Evolutionary conservation across 495 filamentous ascomycete genomes (phyloP).

Genomic region (Podospora pseudocomata): DNA sequence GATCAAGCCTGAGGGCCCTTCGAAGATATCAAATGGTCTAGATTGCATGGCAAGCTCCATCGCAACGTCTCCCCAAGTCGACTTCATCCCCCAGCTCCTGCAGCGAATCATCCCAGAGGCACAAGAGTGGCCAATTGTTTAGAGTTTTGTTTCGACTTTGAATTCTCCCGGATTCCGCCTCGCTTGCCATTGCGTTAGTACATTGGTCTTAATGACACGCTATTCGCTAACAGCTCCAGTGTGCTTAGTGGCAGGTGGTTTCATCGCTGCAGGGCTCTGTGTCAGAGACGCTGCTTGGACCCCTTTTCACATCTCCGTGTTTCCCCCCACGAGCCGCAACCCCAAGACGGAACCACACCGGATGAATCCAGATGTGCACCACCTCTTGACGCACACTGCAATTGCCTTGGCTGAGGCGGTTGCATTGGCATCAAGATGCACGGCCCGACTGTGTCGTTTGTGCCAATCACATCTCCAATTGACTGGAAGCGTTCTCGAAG

Average conservation of each 20-base stretch:
- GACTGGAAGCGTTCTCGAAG: not conserved
- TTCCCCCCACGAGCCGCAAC: constrained; percentile 12
- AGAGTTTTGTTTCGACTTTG: constrained; percentile 13
- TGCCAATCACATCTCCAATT: not conserved
- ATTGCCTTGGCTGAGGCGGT: not conserved
- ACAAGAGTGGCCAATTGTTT: not conserved
- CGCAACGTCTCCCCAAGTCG: not conserved
- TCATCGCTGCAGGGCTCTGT: constrained; percentile 25
- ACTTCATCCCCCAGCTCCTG: not conserved
- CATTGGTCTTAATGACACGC: not conserved
- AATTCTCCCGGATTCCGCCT: constrained; percentile 13
- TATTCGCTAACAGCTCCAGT: constrained; percentile 17
- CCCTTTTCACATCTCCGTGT: constrained; percentile 13
- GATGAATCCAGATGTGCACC: constrained; percentile 18
- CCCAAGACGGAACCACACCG: constrained; percentile 25
- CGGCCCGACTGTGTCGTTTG: not conserved
- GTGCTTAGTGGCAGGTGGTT: constrained; percentile 15
- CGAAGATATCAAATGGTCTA: not conserved
- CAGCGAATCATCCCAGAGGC: not conserved
- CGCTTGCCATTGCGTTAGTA: constrained; percentile 12
- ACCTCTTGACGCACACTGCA: constrained; percentile 16
- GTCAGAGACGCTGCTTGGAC: constrained; percentile 25
- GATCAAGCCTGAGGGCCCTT: not conserved
- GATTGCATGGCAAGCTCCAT: not conserved
- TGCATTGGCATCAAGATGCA: not conserved